Base-by-base conservation (phyloP, 1,284 basidiomycete genomes). In the Pisolithus thermaeus region DNA sequence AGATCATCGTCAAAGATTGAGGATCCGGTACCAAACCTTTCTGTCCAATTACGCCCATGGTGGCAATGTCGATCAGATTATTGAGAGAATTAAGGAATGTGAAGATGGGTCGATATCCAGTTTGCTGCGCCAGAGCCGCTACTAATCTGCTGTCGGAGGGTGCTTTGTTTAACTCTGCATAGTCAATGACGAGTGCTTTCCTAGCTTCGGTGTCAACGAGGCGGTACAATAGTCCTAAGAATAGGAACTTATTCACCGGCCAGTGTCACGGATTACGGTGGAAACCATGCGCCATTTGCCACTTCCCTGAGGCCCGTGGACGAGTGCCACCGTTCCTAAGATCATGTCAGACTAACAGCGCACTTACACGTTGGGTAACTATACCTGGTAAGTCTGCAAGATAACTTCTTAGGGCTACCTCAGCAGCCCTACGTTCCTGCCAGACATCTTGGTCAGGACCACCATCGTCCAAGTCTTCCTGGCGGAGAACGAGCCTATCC, bases 271-370 rank as follows among this genome's bases (percentile, higher is more conserved):
- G 52, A 92, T 66, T 4, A 90, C 74, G 3, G 76, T 67, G 7
- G 79, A 69, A 3, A 97, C 69, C 69, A 98, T 77, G 7, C 76
- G 76, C 3, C 78, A 78, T 70, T 98, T 98, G 4, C 96, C 95
- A 55, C 88, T 91, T 2, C 96, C 96, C 53, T 89, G 85, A 0
- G 96, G 96, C 1, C 96, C 96, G 46, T 95, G 87, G 20, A 99
- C 71, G 56, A 96, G 89, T n/a, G 83, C 76, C 32, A 89, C 71
- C 2, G 85, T 87, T 23, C 69, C 83, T 84, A 49, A 35, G 12
- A 52, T 46, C 39, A 30, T 46, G 48, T 59, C 16, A 56, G 32
- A 23, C 7, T 50, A 39, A 6, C 20, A 9, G 18, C 14, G 27
- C 16, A n/a, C 22, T 35, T 42, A 16, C 5, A 27, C 11, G 38